Evolutionary conservation across 495 filamentous ascomycete genomes (phyloP), one percentile per base, ranked within the genome.

Genomic region (Aspergillus baeticus): DNA sequence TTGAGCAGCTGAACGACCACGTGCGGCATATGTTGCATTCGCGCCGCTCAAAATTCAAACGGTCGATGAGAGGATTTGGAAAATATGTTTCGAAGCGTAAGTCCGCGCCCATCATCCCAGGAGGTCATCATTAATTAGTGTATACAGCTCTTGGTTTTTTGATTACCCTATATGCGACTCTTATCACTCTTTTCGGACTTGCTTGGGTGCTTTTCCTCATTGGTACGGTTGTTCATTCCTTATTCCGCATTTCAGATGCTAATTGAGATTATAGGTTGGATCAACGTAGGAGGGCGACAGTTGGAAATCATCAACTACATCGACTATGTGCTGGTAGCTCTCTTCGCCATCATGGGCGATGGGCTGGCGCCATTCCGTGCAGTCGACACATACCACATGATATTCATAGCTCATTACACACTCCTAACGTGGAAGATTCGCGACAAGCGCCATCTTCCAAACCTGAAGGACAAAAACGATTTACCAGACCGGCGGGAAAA

Each of bases 171-270:
- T 93, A 93, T 61, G 88, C 87, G n/a, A 85, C 83, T 8, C 72
- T 91, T 11, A 90, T 93, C 56, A 93, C 89, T 0, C 74, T 90
- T 6, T 93, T 91, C 54, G 89, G 89, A 57, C 77, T 89, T 43
- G 87, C 86, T 1, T 93, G 89, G 89, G 89, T 93, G 0, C 78
- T 93, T 31, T 91, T 91, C 72, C 69, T 93, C 43, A 93, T 93
- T 61, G 89, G 76, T 76, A 68, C 38, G 48, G 29, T 35, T 35
- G n/a, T 45, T n/a, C 33, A 13, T 51, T 21, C 3, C 10, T 23
- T 22, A 51, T 14, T n/a, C 39, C 14, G 15, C 26, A 29, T 48
- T 6, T 10, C 26, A n/a, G 0, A 20, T 10, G 36, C 59, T 60
- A 47, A 60, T 22, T 0, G 22, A 15, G 22, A 8, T 2, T 3